A percentile compares a stretch with the other conserved stretches of the same genome.
phyloP scores from a whole-genome alignment of 2,329 filamentous ascomycete species.

The Pyricularia grisea region DNA sequence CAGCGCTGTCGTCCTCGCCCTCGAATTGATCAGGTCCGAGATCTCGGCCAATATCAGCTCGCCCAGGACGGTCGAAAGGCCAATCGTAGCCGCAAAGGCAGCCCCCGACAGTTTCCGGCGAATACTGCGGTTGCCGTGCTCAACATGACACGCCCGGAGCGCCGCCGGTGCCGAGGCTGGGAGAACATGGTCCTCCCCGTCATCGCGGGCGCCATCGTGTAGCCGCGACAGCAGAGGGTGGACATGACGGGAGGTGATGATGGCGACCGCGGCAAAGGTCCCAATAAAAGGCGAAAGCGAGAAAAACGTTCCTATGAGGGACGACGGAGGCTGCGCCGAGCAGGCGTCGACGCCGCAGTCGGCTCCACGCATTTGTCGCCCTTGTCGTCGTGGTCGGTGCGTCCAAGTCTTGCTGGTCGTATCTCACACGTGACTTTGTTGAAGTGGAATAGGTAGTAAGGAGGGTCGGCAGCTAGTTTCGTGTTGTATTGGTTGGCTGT shows the following conservation, averaged over 20 bases:
- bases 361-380: not conserved
- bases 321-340: not conserved
- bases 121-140: conserved; percentile 43
- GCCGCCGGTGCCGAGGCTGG: conserved; percentile 52
- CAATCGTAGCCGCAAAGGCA: conserved; percentile 69
- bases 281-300: conserved; percentile 62
- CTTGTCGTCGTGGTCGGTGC: not conserved
- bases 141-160: conserved; percentile 49
- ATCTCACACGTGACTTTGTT: not conserved
- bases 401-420: not conserved
- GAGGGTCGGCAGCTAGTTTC: not conserved
- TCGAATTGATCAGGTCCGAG: conserved; percentile 60
- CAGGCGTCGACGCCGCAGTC: conserved; percentile 3
- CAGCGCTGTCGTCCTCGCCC: conserved; percentile 58
- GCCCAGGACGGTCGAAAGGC: conserved; percentile 66
- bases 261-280: conserved; percentile 56
- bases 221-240: conserved; percentile 62
- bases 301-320: conserved; percentile 15
- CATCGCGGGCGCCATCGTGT: conserved; percentile 31
- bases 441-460: too few species aligned
- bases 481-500: not conserved
- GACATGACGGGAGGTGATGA: conserved; percentile 56
- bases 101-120: conserved; percentile 44
- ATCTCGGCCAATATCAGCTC: conserved; percentile 81
- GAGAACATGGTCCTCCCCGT: conserved; percentile 53